Evolutionary conservation across 176 grass and related monocot species (phyloP).

Genomic region (Chrysopogon serrulatus): DNA sequence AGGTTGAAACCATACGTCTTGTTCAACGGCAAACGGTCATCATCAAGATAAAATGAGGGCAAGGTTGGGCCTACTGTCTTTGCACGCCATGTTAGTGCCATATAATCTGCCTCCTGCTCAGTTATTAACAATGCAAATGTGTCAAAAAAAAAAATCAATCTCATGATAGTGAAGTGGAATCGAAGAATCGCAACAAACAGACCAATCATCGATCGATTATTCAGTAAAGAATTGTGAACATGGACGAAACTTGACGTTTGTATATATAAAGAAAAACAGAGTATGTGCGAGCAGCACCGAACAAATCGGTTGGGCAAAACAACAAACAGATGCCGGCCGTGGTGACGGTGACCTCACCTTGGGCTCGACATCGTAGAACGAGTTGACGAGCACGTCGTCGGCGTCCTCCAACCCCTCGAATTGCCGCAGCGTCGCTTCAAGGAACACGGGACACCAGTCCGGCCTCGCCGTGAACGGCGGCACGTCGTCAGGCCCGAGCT

Average conservation of each 20-base stretch:
- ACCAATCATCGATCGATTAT: neutral
- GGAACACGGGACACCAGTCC: neutral
- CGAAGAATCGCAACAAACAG: neutral
- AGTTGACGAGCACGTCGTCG: conserved; percentile 30
- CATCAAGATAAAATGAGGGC: conserved; percentile 26
- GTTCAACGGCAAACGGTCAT: conserved; percentile 11
- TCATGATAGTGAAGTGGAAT: neutral
- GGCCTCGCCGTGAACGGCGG: conserved; percentile 21
- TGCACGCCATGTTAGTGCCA: conserved; percentile 15
- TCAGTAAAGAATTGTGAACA: neutral
- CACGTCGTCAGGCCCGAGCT: neutral
- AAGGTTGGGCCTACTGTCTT: conserved; percentile 38
- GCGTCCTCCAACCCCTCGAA: conserved; percentile 3
- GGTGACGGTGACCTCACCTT: neutral
- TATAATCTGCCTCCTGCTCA: neutral
- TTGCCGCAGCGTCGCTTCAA: neutral
- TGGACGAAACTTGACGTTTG: too few species aligned
- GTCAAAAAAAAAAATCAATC: neutral
- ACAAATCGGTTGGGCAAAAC: neutral
- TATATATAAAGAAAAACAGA: too few species aligned
- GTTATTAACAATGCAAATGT: neutral
- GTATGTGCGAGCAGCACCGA: neutral
- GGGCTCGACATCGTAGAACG: conserved; percentile 5
- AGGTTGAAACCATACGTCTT: conserved; percentile 30
- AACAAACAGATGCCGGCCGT: neutral